Percentiles rank a stretch among this genome's conserved stretches.
These are phyloP conservation scores for Alternaria angustiovoidea DNA, from an alignment of 2,329 filamentous ascomycete genomes.

Conservation along the genomic window DNA sequence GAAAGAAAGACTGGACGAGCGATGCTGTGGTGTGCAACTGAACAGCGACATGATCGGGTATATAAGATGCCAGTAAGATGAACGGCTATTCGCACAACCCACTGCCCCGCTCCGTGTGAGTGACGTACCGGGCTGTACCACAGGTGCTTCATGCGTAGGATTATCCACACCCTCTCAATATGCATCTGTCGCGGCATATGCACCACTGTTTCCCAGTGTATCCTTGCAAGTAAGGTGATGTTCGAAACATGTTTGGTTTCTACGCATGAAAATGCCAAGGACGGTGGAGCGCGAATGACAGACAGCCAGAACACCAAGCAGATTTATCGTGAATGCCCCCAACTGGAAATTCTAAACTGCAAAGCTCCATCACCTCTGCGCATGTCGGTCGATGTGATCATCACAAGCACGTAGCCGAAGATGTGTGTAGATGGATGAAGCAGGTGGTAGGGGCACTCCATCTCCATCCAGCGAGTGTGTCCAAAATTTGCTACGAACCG, in stretches of 20 bases:
- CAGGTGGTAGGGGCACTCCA: not conserved
- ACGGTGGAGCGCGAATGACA: not conserved
- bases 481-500: not conserved
- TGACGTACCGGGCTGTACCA: slow-evolving; percentile 25
- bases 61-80: slow-evolving; percentile 19
- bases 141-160: slow-evolving; percentile 28
- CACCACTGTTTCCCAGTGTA: slow-evolving; percentile 7
- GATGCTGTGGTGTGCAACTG: not conserved
- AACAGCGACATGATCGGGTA: not conserved
- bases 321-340: fast-evolving
- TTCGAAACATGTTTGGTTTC: slow-evolving; percentile 44
- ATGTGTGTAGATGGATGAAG: not conserved
- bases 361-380: too few species aligned
- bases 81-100: slow-evolving; percentile 7
- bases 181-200: not conserved
- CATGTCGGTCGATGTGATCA: not conserved
- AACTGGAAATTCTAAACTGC: fast-evolving
- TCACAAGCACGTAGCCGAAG: not conserved
- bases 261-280: slow-evolving; percentile 16
- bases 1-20: slow-evolving; percentile 29
- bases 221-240: slow-evolving; percentile 18
- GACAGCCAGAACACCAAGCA: not conserved
- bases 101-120: slow-evolving; percentile 27
- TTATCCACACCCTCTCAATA: not conserved
- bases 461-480: not conserved